Conservation (phyloP, 148 eudicot species). For the Rhododendron kiyosumense region DNA sequence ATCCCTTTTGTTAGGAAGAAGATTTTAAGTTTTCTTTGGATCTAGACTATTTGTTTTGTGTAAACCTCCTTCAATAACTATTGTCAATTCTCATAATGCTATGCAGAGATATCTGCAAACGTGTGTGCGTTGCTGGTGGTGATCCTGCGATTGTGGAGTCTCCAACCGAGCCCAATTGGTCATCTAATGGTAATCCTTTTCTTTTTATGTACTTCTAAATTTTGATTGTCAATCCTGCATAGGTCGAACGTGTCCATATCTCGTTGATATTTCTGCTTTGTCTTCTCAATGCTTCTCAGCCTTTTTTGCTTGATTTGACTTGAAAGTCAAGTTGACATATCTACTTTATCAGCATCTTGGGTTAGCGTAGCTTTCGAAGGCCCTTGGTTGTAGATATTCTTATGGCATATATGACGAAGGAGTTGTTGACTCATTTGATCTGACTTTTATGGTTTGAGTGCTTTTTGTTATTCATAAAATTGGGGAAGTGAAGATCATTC, state of each 20-base stretch:
- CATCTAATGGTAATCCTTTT: slow-evolving; percentile 58
- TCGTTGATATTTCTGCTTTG: not conserved
- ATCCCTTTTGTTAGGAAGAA: not conserved
- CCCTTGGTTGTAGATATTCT: not conserved
- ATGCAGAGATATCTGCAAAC: slow-evolving; percentile 49
- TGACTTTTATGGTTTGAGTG: not conserved
- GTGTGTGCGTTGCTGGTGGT: slow-evolving; percentile 83
- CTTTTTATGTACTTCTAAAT: not conserved
- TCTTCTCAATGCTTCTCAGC: not conserved
- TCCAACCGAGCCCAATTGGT: slow-evolving; percentile 93
- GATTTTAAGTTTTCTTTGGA: not conserved
- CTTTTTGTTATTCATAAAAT: not conserved
- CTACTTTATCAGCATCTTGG: not conserved
- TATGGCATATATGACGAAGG: not conserved
- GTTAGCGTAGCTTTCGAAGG: not conserved
- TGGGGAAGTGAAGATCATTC: not conserved
- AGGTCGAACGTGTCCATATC: not conserved
- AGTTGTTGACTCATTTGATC: not conserved
- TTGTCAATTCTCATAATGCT: slow-evolving; percentile 4
- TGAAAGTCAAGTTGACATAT: not conserved
- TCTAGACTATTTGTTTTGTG: not conserved
- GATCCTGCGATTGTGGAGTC: slow-evolving; percentile 66
- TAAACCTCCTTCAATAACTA: not conserved
- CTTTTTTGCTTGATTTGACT: slow-evolving; percentile 1
- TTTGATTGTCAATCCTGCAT: not conserved